phyloP scores from a whole-genome alignment of 2,329 filamentous ascomycete genomes.

The Diplodia intermedia region DNA sequence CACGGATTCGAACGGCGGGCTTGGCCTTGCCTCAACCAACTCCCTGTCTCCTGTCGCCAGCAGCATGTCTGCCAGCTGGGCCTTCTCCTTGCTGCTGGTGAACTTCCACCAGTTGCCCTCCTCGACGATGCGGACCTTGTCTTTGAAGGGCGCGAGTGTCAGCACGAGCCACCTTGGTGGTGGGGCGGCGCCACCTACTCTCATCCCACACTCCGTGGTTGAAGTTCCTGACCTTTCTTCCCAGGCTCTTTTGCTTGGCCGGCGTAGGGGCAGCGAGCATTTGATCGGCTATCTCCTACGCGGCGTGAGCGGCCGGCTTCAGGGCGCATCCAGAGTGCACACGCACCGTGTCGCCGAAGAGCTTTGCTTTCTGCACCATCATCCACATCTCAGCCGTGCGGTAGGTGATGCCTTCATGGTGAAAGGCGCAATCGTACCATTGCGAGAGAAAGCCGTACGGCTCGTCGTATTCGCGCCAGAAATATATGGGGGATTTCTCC shows the following conservation, averaged over 20 bases:
- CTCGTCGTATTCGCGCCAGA: conserved; percentile 52
- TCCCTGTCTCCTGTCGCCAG: conserved; percentile 65
- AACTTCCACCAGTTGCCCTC: conserved; percentile 68
- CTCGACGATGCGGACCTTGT: conserved; percentile 58
- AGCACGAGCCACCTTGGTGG: neutral
- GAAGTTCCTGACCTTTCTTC: conserved; percentile 63
- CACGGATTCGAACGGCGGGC: too few species aligned
- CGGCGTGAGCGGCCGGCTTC: neutral
- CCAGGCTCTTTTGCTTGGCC: conserved; percentile 60
- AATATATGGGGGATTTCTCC: conserved; percentile 39
- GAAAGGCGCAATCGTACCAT: conserved; percentile 64
- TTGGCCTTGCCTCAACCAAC: conserved; percentile 64
- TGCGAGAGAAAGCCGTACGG: conserved; percentile 66
- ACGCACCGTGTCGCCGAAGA: conserved; percentile 51
- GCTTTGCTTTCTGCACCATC: conserved; percentile 55
- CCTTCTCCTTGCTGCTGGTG: conserved; percentile 46
- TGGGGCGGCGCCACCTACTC: conserved; percentile 35
- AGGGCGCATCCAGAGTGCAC: neutral
- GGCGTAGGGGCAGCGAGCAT: conserved; percentile 60
- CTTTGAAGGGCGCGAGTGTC: neutral
- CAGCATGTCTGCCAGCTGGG: conserved; percentile 57
- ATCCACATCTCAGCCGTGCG: conserved; percentile 56
- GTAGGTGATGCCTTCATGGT: conserved; percentile 46
- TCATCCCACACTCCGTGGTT: conserved; percentile 59
- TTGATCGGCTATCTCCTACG: conserved; percentile 50